Conservation (phyloP, 148 eudicot genomes). For the Rhododendron henanense region DNA sequence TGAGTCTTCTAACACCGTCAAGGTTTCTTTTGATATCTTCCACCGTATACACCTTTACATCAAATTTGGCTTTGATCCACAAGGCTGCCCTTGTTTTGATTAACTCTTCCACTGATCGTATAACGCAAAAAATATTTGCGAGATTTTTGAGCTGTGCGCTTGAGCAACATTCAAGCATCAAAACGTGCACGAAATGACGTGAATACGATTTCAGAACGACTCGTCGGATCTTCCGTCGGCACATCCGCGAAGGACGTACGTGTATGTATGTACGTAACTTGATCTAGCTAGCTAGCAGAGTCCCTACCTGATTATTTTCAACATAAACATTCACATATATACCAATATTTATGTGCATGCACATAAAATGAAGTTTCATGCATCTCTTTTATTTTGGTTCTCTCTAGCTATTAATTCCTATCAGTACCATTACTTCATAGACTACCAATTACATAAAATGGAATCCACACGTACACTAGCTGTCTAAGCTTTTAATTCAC, state of each 20-base stretch:
- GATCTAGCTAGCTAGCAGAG: not conserved
- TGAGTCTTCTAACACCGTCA: too few species aligned
- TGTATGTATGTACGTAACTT: not conserved
- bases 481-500: not conserved
- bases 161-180: not conserved
- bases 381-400: not conserved
- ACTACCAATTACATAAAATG: not conserved
- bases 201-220: too few species aligned
- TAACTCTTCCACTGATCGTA: not conserved
- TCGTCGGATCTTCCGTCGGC: too few species aligned
- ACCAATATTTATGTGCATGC: not conserved
- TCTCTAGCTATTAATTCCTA: not conserved
- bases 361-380: not conserved
- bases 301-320: not conserved
- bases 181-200: too few species aligned
- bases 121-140: too few species aligned
- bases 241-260: too few species aligned
- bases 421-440: not conserved
- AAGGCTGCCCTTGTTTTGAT: too few species aligned
- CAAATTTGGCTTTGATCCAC: too few species aligned
- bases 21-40: too few species aligned
- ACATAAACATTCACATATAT: not conserved
- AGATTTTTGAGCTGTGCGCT: too few species aligned
- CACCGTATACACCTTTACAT: too few species aligned
- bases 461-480: slow-evolving; percentile 1